A percentile compares a stretch with the other conserved stretches of the same genome.
Conservation (phyloP, 179 eudicot genomes). For the Silene vulgaris region DNA sequence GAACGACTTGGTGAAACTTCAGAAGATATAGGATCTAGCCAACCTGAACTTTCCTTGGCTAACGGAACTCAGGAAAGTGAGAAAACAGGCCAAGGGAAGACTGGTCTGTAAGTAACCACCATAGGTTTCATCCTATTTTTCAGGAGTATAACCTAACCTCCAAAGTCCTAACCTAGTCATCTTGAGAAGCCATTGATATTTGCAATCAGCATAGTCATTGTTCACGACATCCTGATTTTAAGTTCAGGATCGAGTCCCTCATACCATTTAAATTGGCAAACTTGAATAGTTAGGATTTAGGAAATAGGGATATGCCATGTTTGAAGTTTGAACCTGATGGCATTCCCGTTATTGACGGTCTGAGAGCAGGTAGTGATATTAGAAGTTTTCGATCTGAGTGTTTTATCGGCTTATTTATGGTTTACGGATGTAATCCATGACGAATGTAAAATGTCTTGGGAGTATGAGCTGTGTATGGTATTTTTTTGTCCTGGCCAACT, state of each 20-base stretch:
- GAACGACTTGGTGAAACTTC: constrained; percentile 71
- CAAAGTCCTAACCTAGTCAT: constrained; percentile 51
- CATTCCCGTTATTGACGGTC: constrained; percentile 23
- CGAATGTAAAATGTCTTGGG: constrained; percentile 9
- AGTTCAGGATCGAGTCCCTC: constrained; percentile 24
- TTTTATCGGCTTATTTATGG: constrained; percentile 19
- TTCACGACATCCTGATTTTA: constrained; percentile 29
- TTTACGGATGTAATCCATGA: constrained; percentile 23
- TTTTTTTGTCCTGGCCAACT: background rate
- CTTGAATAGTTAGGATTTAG: constrained; percentile 14
- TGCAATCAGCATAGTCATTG: constrained; percentile 15
- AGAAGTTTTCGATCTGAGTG: constrained; percentile 3
- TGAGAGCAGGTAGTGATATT: constrained; percentile 17
- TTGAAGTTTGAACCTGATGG: constrained; percentile 21
- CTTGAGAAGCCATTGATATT: constrained; percentile 25
- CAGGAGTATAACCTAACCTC: constrained; percentile 28
- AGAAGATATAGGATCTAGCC: constrained; percentile 43
- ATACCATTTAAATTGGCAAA: constrained; percentile 13
- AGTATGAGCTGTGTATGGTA: background rate
- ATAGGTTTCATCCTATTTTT: constrained; percentile 24
- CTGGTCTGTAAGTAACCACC: constrained; percentile 29
- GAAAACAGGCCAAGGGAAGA: constrained; percentile 32
- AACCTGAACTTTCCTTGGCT: constrained; percentile 34
- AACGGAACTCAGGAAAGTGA: constrained; percentile 36
- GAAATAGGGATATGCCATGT: constrained; percentile 3